Evolutionary conservation across 208 protist genomes (phyloP), one percentile per base, ranked within the genome.

Genomic region (Crithidia mellificae): DNA sequence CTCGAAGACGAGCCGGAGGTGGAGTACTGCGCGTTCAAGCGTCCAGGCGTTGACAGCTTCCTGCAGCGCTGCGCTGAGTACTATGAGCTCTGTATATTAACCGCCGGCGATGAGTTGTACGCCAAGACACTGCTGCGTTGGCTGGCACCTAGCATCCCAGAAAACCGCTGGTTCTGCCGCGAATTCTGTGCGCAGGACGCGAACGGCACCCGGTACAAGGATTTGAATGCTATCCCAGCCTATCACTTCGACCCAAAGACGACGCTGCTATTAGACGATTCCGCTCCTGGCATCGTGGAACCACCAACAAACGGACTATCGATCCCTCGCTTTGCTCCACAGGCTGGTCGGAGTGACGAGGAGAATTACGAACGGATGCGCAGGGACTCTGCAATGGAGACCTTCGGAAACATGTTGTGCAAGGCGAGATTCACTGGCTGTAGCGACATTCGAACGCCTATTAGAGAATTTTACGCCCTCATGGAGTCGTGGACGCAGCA

Each of bases 61-160:
- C 24, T 94, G 14, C 29, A 67, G 25, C 49, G 58, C 41, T 85
- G 78, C 58, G 51, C 64, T 11, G 57, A 70, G 25, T 72, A 80
- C 30, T 92, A 89, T 62, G 73, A 88, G n/a, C 51, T 92, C n/a
- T 69, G 78, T 29, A 85, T 94, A 36, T 90, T 92, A 58, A 92
- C 89, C 19, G 82, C 85, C 12, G 83, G 74, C 6, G 81, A 83
- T 25, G 66, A 79, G 19, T 62, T 83, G 14, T 94, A 94, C 55
- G 89, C 84, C 9, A 67, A 74, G 39, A 75, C 59, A 41, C 79
- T 94, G 63, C 70, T 75, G 47, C 62, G 70, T 30, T 75, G 70
- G 70, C 34, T 78, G 44, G n/a, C 91, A 30, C 77, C 80, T n/a
- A 77, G 74, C 43, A 49, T 52, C 15, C 56, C 74, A 3, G 58